phyloP scores from a whole-genome alignment of 164 flowering plant genomes.

The Macadamia integrifolia region DNA sequence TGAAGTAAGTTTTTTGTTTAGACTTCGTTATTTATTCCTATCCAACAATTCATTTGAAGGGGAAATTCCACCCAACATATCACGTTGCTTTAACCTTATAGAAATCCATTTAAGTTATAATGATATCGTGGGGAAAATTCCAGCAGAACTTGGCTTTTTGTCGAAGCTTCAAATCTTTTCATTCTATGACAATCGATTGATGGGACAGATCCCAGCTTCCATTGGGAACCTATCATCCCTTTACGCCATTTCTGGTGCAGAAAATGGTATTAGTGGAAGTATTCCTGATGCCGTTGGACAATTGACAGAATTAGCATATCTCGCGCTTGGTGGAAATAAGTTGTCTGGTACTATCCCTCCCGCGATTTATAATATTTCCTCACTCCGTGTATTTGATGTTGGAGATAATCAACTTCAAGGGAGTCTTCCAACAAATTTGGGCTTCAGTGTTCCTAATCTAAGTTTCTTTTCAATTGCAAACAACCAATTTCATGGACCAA shows the following conservation, averaged over 20 bases:
- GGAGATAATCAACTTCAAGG: not conserved
- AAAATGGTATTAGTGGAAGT: not conserved
- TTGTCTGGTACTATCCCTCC: not conserved
- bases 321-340: not conserved
- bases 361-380: conserved; percentile 11
- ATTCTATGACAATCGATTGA: conserved; percentile 1
- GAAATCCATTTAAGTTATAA: too few species aligned
- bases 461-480: not conserved
- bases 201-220: conserved; percentile 7
- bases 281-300: not conserved
- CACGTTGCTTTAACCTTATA: too few species aligned
- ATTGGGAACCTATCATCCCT: conserved; percentile 11
- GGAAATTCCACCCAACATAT: conserved; percentile 3
- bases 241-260: not conserved
- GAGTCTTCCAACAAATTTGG: conserved; percentile 3
- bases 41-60: conserved; percentile 3
- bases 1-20: not conserved
- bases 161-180: not conserved
- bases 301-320: not conserved
- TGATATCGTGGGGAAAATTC: too few species aligned
- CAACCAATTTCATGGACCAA: not conserved
- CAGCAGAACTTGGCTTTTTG: not conserved
- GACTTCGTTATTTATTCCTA: conserved; percentile 5
- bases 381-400: not conserved
- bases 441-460: conserved; percentile 6